A percentile compares a stretch with the other conserved stretches of the same genome.
Conservation (phyloP, 2,329 filamentous ascomycete genomes). For the Epichloe bromicola region DNA sequence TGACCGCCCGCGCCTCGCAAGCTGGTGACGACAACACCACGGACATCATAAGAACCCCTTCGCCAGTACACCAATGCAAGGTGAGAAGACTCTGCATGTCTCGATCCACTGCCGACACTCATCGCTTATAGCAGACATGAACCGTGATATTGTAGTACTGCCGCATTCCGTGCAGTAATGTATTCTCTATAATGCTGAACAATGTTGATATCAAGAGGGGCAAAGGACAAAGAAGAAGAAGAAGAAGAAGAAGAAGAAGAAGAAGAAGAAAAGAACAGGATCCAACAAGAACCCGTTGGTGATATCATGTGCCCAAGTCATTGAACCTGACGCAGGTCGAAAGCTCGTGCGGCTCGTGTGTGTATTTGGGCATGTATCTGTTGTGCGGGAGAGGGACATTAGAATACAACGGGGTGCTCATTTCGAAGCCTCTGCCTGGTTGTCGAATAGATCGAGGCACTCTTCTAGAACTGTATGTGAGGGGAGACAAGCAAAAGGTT, state of each 20-base stretch:
- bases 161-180: background rate
- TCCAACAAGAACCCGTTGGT: background rate
- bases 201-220: background rate
- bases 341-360: background rate
- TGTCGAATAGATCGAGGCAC: conserved; percentile 5
- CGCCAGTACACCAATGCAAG: background rate
- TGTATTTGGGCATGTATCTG: too few relatives aligned
- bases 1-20: background rate
- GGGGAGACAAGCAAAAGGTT: background rate
- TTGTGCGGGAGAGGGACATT: background rate
- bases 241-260: background rate
- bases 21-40: background rate
- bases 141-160: too few relatives aligned
- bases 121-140: background rate
- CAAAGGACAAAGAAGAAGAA: background rate
- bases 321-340: background rate
- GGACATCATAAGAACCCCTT: background rate
- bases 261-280: background rate
- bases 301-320: background rate
- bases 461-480: conserved; percentile 1
- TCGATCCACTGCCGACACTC: background rate
- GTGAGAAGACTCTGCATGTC: too few relatives aligned
- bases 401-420: background rate
- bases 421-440: background rate
- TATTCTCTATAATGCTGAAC: background rate